Percentiles rank a stretch among this genome's conserved stretches.
These are phyloP conservation scores for Phytophthora cryptogea DNA, from an alignment of 352 stramenopile genomes.

Conservation along the genomic window DNA sequence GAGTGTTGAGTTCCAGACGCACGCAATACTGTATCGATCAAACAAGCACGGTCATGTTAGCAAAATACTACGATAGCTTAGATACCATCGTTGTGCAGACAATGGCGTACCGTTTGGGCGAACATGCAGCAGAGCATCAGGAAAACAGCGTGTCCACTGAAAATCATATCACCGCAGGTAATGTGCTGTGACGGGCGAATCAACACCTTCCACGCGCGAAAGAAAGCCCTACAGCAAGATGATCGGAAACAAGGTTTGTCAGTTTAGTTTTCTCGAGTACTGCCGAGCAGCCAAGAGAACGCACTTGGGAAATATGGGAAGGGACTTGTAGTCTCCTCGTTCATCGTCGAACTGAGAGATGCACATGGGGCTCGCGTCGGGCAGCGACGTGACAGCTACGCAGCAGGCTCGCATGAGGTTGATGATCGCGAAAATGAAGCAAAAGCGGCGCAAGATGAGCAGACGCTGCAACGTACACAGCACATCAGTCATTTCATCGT, in stretches of 20 bases:
- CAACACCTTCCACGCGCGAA: constrained; percentile 83
- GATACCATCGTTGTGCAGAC: no score
- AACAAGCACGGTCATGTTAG: no score
- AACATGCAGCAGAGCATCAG: constrained; percentile 85
- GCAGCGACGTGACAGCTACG: constrained; percentile 85
- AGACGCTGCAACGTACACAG: constrained; percentile 49
- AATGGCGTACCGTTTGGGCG: constrained; percentile 62
- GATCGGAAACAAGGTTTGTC: background rate
- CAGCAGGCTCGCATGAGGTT: constrained; percentile 88
- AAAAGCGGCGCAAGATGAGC: constrained; percentile 84
- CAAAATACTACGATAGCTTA: no score
- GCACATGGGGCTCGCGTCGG: constrained; percentile 85
- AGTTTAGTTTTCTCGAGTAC: background rate
- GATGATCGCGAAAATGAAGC: constrained; percentile 84
- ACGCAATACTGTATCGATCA: constrained; percentile 79
- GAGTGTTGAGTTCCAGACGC: constrained; percentile 81
- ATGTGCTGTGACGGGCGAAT: constrained; percentile 85
- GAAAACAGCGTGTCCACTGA: constrained; percentile 88
- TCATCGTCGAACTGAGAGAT: constrained; percentile 82
- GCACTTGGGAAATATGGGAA: constrained; percentile 89
- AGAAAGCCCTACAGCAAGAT: constrained; percentile 56
- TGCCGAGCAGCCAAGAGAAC: constrained; percentile 12
- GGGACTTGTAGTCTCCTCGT: constrained; percentile 77
- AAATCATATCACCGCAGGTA: constrained; percentile 90
- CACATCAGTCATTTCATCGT: background rate